phyloP scores from a whole-genome alignment of 2,329 filamentous ascomycete species.

The Monosporascus ibericus region DNA sequence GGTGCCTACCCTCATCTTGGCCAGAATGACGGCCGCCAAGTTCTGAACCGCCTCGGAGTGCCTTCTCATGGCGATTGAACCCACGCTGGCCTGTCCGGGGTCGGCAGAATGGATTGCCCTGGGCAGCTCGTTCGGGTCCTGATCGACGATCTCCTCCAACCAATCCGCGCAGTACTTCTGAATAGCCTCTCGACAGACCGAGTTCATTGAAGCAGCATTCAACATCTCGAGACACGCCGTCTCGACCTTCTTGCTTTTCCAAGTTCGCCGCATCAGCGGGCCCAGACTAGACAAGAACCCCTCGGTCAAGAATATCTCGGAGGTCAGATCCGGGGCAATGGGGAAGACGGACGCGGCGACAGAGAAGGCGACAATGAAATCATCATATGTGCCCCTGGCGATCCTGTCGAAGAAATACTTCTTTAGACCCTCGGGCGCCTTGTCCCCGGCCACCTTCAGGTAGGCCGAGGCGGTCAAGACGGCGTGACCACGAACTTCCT shows the following conservation, averaged over 20 bases:
- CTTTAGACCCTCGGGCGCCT: slow-evolving; percentile 63
- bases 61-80: slow-evolving; percentile 53
- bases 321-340: slow-evolving; percentile 68
- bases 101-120: slow-evolving; percentile 43
- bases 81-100: slow-evolving; percentile 51
- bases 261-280: slow-evolving; percentile 69
- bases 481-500: slow-evolving; percentile 71
- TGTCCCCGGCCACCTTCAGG: slow-evolving; percentile 68
- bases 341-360: slow-evolving; percentile 87
- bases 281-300: slow-evolving; percentile 76
- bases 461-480: slow-evolving; percentile 78
- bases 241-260: slow-evolving; percentile 81
- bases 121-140: slow-evolving; percentile 54
- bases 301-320: slow-evolving; percentile 78
- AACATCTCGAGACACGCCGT: slow-evolving; percentile 82
- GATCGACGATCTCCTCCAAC: slow-evolving; percentile 77
- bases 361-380: slow-evolving; percentile 87
- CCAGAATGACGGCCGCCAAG: slow-evolving; percentile 67
- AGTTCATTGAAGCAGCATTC: slow-evolving; percentile 85
- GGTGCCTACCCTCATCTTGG: slow-evolving; percentile 58
- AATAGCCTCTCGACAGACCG: slow-evolving; percentile 74
- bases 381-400: slow-evolving; percentile 71
- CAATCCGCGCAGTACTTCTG: slow-evolving; percentile 79
- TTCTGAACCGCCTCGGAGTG: slow-evolving; percentile 58
- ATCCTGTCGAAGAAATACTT: slow-evolving; percentile 70